phyloP scores from a whole-genome alignment of 495 filamentous ascomycete species.

The Pseudoneurospora amorphoporcata region DNA sequence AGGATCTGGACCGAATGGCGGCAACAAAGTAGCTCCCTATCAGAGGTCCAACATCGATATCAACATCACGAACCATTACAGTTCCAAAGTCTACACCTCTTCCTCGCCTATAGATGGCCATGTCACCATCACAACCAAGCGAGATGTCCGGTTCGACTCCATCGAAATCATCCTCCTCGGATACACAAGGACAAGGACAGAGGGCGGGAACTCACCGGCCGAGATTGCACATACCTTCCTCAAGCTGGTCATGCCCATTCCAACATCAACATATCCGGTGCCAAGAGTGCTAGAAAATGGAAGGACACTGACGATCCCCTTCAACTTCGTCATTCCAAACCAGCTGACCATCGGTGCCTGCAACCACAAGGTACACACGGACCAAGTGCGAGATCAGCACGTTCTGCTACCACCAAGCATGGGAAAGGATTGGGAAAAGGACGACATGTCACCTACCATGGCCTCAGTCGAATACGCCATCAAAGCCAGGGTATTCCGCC shows the following conservation, averaged over 20 bases:
- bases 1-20: neutral
- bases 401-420: constrained; percentile 70
- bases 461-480: constrained; percentile 62
- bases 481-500: constrained; percentile 44
- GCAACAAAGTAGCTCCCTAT: constrained; percentile 3
- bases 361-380: constrained; percentile 34
- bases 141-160: constrained; percentile 65
- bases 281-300: constrained; percentile 59
- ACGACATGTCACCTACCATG: constrained; percentile 84
- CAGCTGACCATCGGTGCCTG: constrained; percentile 51
- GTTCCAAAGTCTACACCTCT: constrained; percentile 40
- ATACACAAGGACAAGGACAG: constrained; percentile 31
- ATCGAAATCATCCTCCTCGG: constrained; percentile 78
- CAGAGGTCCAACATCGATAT: constrained; percentile 31
- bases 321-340: constrained; percentile 77
- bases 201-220: constrained; percentile 31
- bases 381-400: constrained; percentile 60
- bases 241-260: constrained; percentile 71
- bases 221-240: constrained; percentile 54
- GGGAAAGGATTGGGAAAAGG: constrained; percentile 53
- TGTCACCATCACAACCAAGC: constrained; percentile 45
- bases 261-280: constrained; percentile 55
- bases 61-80: constrained; percentile 35
- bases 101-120: constrained; percentile 34
- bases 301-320: constrained; percentile 62